A percentile compares a stretch with the other conserved stretches of the same genome.
Evolutionary conservation across 106 monocot species (phyloP).

Genomic region (Phalaenopsis equestris): DNA sequence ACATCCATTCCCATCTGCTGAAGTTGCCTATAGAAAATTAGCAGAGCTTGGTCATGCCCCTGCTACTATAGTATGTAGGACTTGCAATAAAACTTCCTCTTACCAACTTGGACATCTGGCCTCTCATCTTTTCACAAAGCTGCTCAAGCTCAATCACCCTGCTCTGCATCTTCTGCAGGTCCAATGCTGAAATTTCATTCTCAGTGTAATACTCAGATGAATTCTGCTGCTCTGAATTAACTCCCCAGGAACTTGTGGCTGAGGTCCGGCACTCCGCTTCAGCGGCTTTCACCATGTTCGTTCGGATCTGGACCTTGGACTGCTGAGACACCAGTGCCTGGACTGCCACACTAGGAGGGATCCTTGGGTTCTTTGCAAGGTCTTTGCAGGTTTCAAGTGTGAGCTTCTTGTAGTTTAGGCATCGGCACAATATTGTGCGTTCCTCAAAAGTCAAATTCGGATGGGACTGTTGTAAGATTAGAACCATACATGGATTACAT

Average conservation of each 20-base stretch:
- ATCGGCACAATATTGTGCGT: constrained; percentile 57
- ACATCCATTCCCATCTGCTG: no score
- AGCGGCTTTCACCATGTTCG: background rate
- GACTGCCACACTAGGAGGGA: constrained; percentile 68
- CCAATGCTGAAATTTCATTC: no score
- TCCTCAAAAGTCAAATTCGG: constrained; percentile 49
- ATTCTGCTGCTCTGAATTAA: no score
- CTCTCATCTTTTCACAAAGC: constrained; percentile 68
- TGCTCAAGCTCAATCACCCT: constrained; percentile 79
- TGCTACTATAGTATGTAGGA: background rate
- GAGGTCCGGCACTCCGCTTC: no score
- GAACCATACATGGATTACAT: no score
- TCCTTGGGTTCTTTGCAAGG: constrained; percentile 75
- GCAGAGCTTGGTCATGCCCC: constrained; percentile 42
- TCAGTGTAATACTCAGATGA: no score
- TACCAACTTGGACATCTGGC: constrained; percentile 67
- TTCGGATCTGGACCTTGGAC: constrained; percentile 23
- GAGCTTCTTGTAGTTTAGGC: constrained; percentile 89
- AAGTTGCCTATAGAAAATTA: constrained; percentile 4
- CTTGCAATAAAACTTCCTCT: constrained; percentile 26
- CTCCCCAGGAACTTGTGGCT: no score
- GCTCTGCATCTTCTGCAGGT: constrained; percentile 52
- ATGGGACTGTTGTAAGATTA: constrained; percentile 48
- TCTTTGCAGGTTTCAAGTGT: constrained; percentile 77
- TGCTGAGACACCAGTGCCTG: constrained; percentile 70